Percentiles rank a stretch among this genome's conserved stretches.
These are phyloP conservation scores for Angophora floribunda DNA, from an alignment of 345 rosid species.

Conservation along the genomic window DNA sequence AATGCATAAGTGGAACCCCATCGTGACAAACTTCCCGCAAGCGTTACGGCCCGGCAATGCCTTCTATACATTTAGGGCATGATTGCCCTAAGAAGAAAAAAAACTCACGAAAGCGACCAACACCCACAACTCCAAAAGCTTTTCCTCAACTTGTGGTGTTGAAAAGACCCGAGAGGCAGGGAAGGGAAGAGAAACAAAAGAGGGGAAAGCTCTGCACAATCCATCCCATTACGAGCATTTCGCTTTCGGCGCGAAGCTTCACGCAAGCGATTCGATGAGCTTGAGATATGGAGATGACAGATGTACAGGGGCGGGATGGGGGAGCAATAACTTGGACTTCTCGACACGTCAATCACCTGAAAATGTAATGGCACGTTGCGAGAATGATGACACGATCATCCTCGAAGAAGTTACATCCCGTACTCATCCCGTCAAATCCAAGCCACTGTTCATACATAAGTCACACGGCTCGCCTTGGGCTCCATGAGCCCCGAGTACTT, in stretches of 20 bases:
- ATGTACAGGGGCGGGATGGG: neutral
- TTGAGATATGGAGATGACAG: neutral
- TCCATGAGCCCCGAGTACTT: neutral
- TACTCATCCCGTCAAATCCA: neutral
- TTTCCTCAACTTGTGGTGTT: neutral
- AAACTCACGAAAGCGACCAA: neutral
- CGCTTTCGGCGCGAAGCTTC: neutral
- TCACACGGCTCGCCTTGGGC: neutral
- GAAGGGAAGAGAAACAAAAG: neutral
- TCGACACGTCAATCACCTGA: neutral
- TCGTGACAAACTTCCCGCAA: neutral
- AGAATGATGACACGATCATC: neutral
- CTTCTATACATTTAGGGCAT: neutral
- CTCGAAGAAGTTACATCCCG: neutral
- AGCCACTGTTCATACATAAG: neutral
- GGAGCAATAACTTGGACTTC: neutral
- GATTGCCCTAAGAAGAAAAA: neutral
- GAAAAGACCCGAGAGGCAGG: neutral
- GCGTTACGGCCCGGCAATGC: neutral
- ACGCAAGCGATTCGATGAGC: neutral
- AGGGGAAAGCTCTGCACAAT: neutral
- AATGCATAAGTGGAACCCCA: neutral
- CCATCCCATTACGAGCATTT: neutral
- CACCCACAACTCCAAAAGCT: neutral
- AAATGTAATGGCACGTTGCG: neutral